These are phyloP conservation scores for Cutaneotrichosporon sp. DNA, from an alignment of 1,284 basidiomycete species.

Conservation along the genomic window DNA sequence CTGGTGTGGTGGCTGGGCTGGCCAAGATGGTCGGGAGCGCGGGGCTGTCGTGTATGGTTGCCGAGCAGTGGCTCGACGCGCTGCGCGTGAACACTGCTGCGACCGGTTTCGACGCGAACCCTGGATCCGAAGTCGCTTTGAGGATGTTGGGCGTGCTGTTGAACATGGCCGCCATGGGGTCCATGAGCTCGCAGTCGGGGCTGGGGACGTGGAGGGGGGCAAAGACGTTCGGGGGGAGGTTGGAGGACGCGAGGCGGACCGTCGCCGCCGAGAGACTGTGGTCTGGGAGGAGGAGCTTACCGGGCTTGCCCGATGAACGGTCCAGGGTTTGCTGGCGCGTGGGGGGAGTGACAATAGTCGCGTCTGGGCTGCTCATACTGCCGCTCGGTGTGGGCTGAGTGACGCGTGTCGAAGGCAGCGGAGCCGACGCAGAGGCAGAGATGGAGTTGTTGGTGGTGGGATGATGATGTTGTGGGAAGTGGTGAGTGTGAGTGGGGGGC, in stretches of 20 bases:
- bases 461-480: too few species aligned
- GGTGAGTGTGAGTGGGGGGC: not conserved
- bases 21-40: slow-evolving; percentile 42
- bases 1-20: slow-evolving; percentile 45
- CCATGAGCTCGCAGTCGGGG: slow-evolving; percentile 81
- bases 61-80: not conserved
- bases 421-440: not conserved
- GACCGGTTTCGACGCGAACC: not conserved
- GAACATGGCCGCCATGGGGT: slow-evolving; percentile 64
- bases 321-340: not conserved
- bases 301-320: not conserved
- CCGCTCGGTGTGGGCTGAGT: not conserved
- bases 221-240: slow-evolving; percentile 40
- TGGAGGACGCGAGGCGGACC: slow-evolving; percentile 69
- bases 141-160: not conserved
- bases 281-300: not conserved
- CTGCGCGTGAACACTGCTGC: not conserved
- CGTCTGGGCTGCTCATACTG: not conserved
- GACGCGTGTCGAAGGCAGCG: not conserved
- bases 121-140: not conserved
- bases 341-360: not conserved
- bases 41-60: not conserved
- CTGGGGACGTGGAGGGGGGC: slow-evolving; percentile 75
- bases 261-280: slow-evolving; percentile 68
- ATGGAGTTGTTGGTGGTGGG: not conserved